Base-by-base conservation (phyloP, 2,329 filamentous ascomycete species). In the Talaromyces sp. region DNA sequence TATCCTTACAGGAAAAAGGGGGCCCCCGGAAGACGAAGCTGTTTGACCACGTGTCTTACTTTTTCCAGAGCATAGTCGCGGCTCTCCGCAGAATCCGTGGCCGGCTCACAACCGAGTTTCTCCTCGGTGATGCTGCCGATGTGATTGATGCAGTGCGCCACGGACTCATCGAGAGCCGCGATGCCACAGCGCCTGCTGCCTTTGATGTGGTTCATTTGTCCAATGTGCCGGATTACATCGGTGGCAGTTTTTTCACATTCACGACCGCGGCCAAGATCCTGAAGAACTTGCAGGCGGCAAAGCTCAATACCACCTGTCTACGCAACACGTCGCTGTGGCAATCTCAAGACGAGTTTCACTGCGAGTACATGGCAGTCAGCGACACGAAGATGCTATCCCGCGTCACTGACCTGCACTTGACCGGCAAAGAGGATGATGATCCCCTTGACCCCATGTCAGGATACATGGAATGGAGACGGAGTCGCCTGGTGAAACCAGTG, bases 31-130 rank as follows among this genome's bases (percentile, higher is more conserved):
- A 61, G 12, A 63, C 50, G 10, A 63, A 59, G 4, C 33, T 63
- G 31, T 63, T 61, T 18, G 62, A 63, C 33, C 58, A 63, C 51
- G 59, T 57, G 2, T 56, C 58, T 7, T 53, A 31, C 16, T 63
- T 63, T 36, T 63, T 63, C 33, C 62, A 61, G 33, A 61, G 59
- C 59, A 56, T 61, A 6, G 62, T 61, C 14, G 50, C 59, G 8
- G 62, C 58, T 23, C 56, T 63, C 34, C 62, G 62, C 10, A 61
- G 47, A 23, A 56, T 61, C 23, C 59, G 62, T 16, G 59, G 51
- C 16, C 62, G 62, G 4, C 59, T 63, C 7, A 51, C 16, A 30
- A 59, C 47, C 42, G 59, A 61, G 40, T 59, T 59, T 28, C 18
- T 63, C 7, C 9, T 59, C 5, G 50, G 27, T 5, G 55, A 63